Evolutionary conservation across 352 stramenopile species (phyloP), one percentile per base, ranked within the genome.

Genomic region (Globisporangium spiculum): DNA sequence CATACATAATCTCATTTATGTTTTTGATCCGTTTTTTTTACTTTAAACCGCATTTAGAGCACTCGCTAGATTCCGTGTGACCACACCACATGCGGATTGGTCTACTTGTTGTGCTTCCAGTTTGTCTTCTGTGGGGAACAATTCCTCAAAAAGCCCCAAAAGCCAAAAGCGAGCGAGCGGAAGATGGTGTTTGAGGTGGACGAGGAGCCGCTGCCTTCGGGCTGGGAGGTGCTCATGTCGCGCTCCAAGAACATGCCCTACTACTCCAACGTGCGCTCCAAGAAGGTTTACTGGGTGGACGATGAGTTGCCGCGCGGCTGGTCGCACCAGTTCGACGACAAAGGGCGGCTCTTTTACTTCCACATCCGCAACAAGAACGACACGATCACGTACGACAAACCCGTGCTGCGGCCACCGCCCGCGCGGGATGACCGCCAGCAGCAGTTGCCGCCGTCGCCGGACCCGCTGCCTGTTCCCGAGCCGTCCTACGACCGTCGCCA

Each of bases 211-310:
- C 68, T 95, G 66, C 87, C 87, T 3, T 38, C 69, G 27, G 87
- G 88, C 65, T 95, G 87, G 87, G 81, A 92, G 67, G 74, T 95
- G 65, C 72, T 72, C 60, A 93, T 91, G 80, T 94, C 86, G 18
- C 83, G 84, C 55, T 91, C 81, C 70, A 92, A 94, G 76, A 90
- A 90, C 74, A 82, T 88, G 76, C 83, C 84, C 63, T 96, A 96
- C 76, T 96, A 96, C 80, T 90, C 87, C 74, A 89, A 96, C 66
- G 65, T 71, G 55, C 78, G 83, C 72, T 86, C 74, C 53, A 84
- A 91, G 60, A 92, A 92, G 70, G 80, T 90, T 3, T 96, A 94
- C 71, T 96, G 86, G 86, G 81, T 91, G 53, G 84, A 94, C 65
- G 78, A 92, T 64, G 85, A 92, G 62, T 73, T 96, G 46, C 88